Evolutionary conservation across 257 asterid genomes (phyloP).

Genomic region (Hygrophila difformis): DNA sequence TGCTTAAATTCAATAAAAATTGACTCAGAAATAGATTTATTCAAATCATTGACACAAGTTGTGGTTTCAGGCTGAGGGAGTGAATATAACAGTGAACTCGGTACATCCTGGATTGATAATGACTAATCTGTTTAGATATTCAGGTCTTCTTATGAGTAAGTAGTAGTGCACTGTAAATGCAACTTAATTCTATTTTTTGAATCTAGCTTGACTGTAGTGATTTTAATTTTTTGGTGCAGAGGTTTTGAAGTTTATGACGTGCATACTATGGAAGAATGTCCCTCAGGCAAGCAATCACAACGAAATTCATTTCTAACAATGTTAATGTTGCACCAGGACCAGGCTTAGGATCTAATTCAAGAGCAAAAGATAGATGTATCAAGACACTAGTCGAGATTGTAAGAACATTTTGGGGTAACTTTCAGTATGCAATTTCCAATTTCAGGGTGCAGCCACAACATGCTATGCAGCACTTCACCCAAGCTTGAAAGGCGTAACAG

Average conservation of each 20-base stretch:
- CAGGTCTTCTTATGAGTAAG: constrained; percentile 46
- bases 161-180: background rate
- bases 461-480: constrained; percentile 59
- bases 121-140: constrained; percentile 71
- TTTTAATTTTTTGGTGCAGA: constrained; percentile 29
- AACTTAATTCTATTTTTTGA: background rate
- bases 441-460: constrained; percentile 59
- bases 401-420: background rate
- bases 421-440: background rate
- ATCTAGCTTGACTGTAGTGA: background rate
- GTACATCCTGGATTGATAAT: constrained; percentile 88
- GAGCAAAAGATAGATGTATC: background rate
- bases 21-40: background rate
- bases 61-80: constrained; percentile 38
- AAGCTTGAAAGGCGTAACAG: constrained; percentile 40
- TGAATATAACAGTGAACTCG: constrained; percentile 65
- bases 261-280: constrained; percentile 67
- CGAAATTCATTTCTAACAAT: no score
- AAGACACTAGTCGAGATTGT: background rate
- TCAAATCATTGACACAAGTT: no score
- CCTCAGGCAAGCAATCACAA: constrained; percentile 94
- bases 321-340: no score
- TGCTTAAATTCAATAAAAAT: background rate
- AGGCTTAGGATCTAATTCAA: background rate
- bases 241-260: constrained; percentile 36